Percentiles rank a stretch among this genome's conserved stretches.
These are phyloP conservation scores for Fomitopsis schrenkii DNA, from an alignment of 1,284 basidiomycete species.

Conservation along the genomic window DNA sequence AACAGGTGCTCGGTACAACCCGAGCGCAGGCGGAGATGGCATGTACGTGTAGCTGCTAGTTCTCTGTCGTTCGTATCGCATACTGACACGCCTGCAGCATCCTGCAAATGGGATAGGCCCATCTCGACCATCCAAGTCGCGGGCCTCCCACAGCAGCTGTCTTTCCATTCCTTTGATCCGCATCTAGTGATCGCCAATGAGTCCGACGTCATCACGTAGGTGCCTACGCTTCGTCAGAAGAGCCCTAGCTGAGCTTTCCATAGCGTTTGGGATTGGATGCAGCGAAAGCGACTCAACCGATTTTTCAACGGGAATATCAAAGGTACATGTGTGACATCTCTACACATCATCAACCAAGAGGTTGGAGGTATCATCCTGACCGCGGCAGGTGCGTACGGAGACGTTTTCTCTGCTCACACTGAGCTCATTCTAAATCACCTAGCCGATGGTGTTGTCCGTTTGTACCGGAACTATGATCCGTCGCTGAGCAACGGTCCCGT, in stretches of 20 bases:
- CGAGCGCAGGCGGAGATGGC: constrained; percentile 67
- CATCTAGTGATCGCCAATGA: constrained; percentile 88
- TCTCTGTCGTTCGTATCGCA: neutral
- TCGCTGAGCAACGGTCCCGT: constrained; percentile 58
- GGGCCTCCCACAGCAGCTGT: constrained; percentile 73
- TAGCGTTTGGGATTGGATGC: constrained; percentile 95
- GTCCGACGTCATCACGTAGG: constrained; percentile 80
- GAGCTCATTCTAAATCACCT: neutral
- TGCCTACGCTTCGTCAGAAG: constrained; percentile 6
- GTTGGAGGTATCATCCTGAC: constrained; percentile 89
- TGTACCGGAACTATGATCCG: constrained; percentile 89
- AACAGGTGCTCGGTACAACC: constrained; percentile 74
- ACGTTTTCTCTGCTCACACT: neutral
- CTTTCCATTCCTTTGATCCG: constrained; percentile 91
- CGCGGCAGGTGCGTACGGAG: constrained; percentile 64
- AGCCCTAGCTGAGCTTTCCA: neutral
- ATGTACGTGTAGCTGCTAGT: constrained; percentile 44
- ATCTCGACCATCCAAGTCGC: constrained; percentile 72
- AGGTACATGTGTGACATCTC: constrained; percentile 81
- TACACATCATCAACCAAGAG: constrained; percentile 97
- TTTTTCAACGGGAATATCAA: constrained; percentile 90
- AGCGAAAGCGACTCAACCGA: constrained; percentile 69
- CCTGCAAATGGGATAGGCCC: constrained; percentile 75
- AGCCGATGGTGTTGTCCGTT: constrained; percentile 90
- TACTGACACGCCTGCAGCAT: constrained; percentile 27